Evolutionary conservation across 2,329 filamentous ascomycete species (phyloP).

Genomic region (Calcarisporium arbuscula): DNA sequence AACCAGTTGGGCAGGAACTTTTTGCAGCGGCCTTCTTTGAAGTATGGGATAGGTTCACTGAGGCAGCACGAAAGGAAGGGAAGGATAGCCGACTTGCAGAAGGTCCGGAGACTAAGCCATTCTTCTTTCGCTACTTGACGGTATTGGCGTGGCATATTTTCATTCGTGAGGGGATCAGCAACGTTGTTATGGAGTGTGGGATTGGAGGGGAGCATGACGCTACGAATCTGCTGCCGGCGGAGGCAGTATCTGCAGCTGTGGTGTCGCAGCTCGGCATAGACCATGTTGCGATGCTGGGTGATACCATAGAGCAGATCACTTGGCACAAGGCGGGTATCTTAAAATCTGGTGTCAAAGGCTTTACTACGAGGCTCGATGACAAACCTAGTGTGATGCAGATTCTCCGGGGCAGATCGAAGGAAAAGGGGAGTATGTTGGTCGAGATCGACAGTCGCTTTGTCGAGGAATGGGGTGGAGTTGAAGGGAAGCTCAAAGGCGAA

Average conservation of each 20-base stretch:
- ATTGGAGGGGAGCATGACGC: slow-evolving; percentile 92
- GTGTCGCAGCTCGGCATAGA: slow-evolving; percentile 82
- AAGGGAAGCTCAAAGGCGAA: slow-evolving; percentile 36
- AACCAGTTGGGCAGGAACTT: slow-evolving; percentile 57
- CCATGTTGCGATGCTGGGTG: slow-evolving; percentile 73
- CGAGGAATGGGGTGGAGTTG: slow-evolving; percentile 34
- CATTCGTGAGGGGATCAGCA: slow-evolving; percentile 64
- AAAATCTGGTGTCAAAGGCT: slow-evolving; percentile 49
- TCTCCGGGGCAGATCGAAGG: slow-evolving; percentile 50
- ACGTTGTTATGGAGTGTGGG: slow-evolving; percentile 84
- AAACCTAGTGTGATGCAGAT: slow-evolving; percentile 41
- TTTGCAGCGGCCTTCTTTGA: slow-evolving; percentile 80
- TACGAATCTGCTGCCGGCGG: slow-evolving; percentile 69
- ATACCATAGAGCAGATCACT: slow-evolving; percentile 71
- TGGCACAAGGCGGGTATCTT: slow-evolving; percentile 93
- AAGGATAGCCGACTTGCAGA: slow-evolving; percentile 35
- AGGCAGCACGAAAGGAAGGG: slow-evolving; percentile 27
- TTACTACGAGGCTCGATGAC: slow-evolving; percentile 23
- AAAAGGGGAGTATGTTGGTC: slow-evolving; percentile 43
- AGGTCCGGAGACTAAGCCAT: slow-evolving; percentile 64
- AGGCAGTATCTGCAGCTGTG: slow-evolving; percentile 61
- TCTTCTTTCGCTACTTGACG: slow-evolving; percentile 89
- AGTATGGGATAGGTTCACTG: slow-evolving; percentile 62
- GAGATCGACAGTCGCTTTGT: slow-evolving; percentile 34
- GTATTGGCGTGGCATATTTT: slow-evolving; percentile 84